phyloP scores from a whole-genome alignment of 352 stramenopile species.

The Pythium phragmiticola region DNA sequence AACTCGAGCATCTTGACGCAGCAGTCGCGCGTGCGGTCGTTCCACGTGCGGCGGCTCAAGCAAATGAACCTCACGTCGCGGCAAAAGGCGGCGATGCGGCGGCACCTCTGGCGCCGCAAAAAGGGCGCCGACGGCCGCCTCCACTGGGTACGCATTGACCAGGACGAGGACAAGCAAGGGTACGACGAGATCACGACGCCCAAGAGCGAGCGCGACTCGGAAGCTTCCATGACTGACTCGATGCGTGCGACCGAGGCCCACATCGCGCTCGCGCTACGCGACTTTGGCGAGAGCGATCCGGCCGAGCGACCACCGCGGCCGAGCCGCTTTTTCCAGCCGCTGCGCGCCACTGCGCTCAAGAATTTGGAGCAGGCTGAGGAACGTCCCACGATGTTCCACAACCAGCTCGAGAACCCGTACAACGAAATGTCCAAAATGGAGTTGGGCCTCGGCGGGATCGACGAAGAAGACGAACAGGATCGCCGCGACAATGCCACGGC shows the following conservation, averaged over 20 bases:
- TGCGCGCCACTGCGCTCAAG: slow-evolving; percentile 75
- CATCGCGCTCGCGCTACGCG: slow-evolving; percentile 69
- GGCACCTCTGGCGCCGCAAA: slow-evolving; percentile 77
- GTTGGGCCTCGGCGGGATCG: slow-evolving; percentile 23
- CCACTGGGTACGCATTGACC: slow-evolving; percentile 81
- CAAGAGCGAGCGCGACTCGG: slow-evolving; percentile 29
- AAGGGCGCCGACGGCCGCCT: slow-evolving; percentile 68
- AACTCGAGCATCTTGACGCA: slow-evolving; percentile 80
- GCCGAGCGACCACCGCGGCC: slow-evolving; percentile 10
- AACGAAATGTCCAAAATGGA: slow-evolving; percentile 37
- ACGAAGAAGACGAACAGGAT: slow-evolving; percentile 36
- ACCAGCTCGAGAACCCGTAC: slow-evolving; percentile 67
- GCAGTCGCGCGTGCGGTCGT: slow-evolving; percentile 76
- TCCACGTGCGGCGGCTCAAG: slow-evolving; percentile 83
- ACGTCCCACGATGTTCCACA: slow-evolving; percentile 67
- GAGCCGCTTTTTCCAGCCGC: slow-evolving; percentile 61
- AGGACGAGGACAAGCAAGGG: slow-evolving; percentile 19
- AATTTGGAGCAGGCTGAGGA: slow-evolving; percentile 78
- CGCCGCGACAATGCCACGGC: slow-evolving; percentile 56
- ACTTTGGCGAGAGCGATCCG: slow-evolving; percentile 67
- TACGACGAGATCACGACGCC: slow-evolving; percentile 57
- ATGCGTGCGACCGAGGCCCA: slow-evolving; percentile 69
- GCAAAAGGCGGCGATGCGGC: slow-evolving; percentile 75
- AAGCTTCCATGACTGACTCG: slow-evolving; percentile 36
- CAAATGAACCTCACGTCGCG: slow-evolving; percentile 82